Base-by-base conservation (phyloP, 441 rosid species). In the Croton setiger region DNA sequence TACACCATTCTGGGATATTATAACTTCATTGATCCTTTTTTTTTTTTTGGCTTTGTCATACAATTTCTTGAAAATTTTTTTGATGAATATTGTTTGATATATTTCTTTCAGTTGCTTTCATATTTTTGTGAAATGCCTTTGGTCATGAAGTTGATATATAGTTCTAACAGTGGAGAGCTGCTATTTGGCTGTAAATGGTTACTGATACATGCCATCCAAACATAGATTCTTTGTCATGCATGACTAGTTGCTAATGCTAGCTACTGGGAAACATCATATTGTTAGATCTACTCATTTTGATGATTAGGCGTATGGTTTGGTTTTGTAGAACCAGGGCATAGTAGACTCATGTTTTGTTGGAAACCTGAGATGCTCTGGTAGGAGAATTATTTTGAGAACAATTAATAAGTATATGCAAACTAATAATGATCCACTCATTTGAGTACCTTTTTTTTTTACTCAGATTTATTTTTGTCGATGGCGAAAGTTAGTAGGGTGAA, bases 391-490 rank as follows among this genome's bases (percentile, higher is more conserved):
- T 47, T 15, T 51, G 43, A 20, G 53, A 44, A 43, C 63, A 41
- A 17, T 39, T 8, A 37, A 37, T 51, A 18, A 4, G 18, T 35
- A 33, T 21, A 20, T 57, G 47, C 8, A 5, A 51, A 11, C 13
- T 36, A 43, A 23, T 15, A 35, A 23, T 37, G 31, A 14, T 48
- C 33, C 45, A 66, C 20, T 74, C 44, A 58, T 61, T 62, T 62
- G 61, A 48, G 23, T 59, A 59, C 55, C 54, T 39, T 63, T 33
- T 68, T 27, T 39, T 55, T 27, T 58, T 65, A n/a, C n/a, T 44
- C 70, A 81, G 89, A 72, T 79, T 53, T 35, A 43, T 37, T 66
- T 17, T 27, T 69, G 43, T 72, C 63, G 74, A 90, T 90, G 98
- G 88, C 79, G 18, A 90, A 83, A 83, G 74, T 64, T 69, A 85